A percentile compares a stretch with the other conserved stretches of the same genome.
Conservation (phyloP, 1,284 basidiomycete species). For the Quambalaria eucalypti region DNA sequence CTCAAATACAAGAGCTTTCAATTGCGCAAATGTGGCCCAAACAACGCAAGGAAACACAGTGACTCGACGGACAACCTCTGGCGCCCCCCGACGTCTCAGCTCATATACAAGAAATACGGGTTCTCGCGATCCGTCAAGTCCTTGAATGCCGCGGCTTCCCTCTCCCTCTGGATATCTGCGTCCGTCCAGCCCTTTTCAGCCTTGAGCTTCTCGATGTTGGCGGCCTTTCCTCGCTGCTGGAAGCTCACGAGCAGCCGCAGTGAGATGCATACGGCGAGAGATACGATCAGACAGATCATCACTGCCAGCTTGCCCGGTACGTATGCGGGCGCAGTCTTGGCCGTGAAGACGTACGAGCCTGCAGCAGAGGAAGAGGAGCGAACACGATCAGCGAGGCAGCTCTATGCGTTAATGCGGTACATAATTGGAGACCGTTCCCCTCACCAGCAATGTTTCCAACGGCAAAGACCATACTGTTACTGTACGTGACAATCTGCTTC, state of each 20-base stretch:
- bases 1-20: no score
- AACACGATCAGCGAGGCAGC: neutral
- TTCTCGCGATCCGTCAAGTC: conserved; percentile 59
- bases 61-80: no score
- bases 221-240: conserved; percentile 55
- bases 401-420: neutral
- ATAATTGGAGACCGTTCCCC: neutral
- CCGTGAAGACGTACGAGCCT: neutral
- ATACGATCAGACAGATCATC: conserved; percentile 56
- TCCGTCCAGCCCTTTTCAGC: conserved; percentile 55
- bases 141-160: conserved; percentile 57
- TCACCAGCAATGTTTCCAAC: conserved; percentile 53
- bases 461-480: conserved; percentile 57
- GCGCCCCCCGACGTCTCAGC: no score
- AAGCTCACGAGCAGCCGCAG: conserved; percentile 56
- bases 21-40: no score
- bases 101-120: conserved; percentile 34
- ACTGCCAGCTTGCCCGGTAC: conserved; percentile 60
- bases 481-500: conserved; percentile 54
- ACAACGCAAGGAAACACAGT: no score
- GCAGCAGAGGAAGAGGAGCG: neutral
- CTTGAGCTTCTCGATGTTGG: conserved; percentile 51
- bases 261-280: conserved; percentile 53
- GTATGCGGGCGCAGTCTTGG: conserved; percentile 53
- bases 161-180: conserved; percentile 55